phyloP scores from a whole-genome alignment of 305 asterid species.

The Nicotiana rustica region DNA sequence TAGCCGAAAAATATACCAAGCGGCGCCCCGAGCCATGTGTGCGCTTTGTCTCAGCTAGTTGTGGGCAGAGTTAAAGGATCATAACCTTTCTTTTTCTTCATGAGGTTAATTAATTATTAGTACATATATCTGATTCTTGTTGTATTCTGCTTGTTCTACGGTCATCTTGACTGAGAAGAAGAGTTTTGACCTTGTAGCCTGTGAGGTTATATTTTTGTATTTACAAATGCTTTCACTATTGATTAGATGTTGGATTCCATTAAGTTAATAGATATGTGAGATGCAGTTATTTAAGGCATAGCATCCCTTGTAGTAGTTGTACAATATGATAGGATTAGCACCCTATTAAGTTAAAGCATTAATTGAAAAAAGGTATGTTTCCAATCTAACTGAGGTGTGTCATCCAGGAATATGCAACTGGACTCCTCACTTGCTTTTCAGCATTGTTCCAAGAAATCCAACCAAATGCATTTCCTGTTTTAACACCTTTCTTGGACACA shows the following conservation, averaged over 20 bases:
- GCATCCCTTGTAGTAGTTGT: not conserved
- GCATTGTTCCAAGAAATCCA: conserved; percentile 47
- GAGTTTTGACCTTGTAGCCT: no score
- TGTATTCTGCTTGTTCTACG: no score
- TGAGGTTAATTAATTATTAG: no score
- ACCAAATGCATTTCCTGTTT: conserved; percentile 44
- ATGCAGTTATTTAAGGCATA: not conserved
- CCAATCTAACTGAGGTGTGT: conserved; percentile 2
- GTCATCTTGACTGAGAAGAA: no score
- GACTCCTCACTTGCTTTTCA: conserved; percentile 47
- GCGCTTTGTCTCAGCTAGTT: no score
- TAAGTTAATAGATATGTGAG: not conserved
- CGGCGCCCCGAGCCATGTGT: no score
- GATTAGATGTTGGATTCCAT: no score
- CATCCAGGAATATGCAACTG: conserved; percentile 47
- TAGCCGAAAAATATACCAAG: no score
- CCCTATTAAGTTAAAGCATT: not conserved
- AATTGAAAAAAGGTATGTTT: not conserved
- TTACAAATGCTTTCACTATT: not conserved
- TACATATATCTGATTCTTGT: no score
- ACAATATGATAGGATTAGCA: not conserved
- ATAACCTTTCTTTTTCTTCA: no score
- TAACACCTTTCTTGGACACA: conserved; percentile 45
- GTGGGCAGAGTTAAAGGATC: no score
- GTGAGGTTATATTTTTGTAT: no score